Conservation (phyloP, 2,329 filamentous ascomycete species). For the Sporothrix inflata region DNA sequence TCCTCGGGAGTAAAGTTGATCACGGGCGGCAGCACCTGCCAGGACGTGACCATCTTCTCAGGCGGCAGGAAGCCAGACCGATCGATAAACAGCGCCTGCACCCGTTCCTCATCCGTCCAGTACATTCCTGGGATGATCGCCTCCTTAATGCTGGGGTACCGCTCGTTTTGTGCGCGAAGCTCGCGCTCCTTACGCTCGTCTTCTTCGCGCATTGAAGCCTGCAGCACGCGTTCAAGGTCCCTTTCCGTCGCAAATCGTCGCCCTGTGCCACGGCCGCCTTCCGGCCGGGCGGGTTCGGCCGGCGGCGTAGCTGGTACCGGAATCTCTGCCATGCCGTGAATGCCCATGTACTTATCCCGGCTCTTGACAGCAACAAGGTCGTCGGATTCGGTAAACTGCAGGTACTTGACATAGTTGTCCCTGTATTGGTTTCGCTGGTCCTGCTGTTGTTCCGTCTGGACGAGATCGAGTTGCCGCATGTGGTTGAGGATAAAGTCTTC, state of each 20-base stretch:
- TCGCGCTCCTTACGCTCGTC: conserved; percentile 72
- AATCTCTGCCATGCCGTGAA: conserved; percentile 44
- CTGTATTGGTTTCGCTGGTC: conserved; percentile 49
- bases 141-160: conserved; percentile 75
- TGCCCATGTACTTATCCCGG: conserved; percentile 55
- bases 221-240: conserved; percentile 71
- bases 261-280: conserved; percentile 57
- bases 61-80: conserved; percentile 66
- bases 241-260: conserved; percentile 71
- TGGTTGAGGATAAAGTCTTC: conserved; percentile 52
- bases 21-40: conserved; percentile 71
- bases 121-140: conserved; percentile 73
- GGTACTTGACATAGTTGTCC: conserved; percentile 55
- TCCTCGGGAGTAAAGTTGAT: conserved; percentile 78
- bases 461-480: conserved; percentile 48
- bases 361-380: conserved; percentile 59
- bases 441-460: conserved; percentile 46
- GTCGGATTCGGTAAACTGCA: conserved; percentile 59
- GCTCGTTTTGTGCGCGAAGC: conserved; percentile 64
- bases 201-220: conserved; percentile 72
- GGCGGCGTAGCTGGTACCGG: conserved; percentile 42
- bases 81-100: conserved; percentile 65
- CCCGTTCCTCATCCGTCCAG: conserved; percentile 62
- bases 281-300: conserved; percentile 58
- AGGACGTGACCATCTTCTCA: conserved; percentile 68